phyloP scores from a whole-genome alignment of 257 asterid genomes.

The Buddleja alternifolia region DNA sequence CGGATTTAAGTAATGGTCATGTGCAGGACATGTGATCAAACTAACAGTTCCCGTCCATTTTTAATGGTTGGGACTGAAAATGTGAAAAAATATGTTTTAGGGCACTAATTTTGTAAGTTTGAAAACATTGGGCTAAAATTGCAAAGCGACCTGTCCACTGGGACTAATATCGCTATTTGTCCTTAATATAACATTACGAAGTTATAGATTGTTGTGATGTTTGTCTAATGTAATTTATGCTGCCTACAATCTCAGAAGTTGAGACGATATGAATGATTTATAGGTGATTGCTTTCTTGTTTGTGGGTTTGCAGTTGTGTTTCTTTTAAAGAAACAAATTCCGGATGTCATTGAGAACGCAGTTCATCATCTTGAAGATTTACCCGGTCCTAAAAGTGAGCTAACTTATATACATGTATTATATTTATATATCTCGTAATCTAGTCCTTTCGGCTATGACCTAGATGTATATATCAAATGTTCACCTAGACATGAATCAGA shows the following conservation, averaged over 20 bases:
- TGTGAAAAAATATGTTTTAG: too few species aligned
- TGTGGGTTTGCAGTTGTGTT: conserved; percentile 30
- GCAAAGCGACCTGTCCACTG: too few species aligned
- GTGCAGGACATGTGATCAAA: too few species aligned
- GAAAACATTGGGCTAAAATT: too few species aligned
- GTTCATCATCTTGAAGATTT: conserved; percentile 17
- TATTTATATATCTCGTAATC: background rate
- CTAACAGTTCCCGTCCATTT: too few species aligned
- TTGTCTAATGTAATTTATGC: background rate
- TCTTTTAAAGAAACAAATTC: conserved; percentile 14
- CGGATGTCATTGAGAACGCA: background rate
- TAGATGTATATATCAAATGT: background rate
- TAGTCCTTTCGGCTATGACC: background rate
- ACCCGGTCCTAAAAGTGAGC: conserved; percentile 15
- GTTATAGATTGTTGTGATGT: too few species aligned
- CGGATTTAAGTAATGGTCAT: too few species aligned
- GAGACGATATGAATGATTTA: background rate
- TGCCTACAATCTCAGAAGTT: background rate
- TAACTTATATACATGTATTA: background rate
- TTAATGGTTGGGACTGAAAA: too few species aligned
- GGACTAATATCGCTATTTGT: too few species aligned
- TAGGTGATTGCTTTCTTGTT: conserved; percentile 13
- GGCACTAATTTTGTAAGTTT: too few species aligned
- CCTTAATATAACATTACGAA: too few species aligned
- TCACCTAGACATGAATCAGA: conserved; percentile 13